Evolutionary conservation across 352 stramenopile genomes (phyloP), one percentile per base, ranked within the genome.

Genomic region (Phytophthora cryptogea): DNA sequence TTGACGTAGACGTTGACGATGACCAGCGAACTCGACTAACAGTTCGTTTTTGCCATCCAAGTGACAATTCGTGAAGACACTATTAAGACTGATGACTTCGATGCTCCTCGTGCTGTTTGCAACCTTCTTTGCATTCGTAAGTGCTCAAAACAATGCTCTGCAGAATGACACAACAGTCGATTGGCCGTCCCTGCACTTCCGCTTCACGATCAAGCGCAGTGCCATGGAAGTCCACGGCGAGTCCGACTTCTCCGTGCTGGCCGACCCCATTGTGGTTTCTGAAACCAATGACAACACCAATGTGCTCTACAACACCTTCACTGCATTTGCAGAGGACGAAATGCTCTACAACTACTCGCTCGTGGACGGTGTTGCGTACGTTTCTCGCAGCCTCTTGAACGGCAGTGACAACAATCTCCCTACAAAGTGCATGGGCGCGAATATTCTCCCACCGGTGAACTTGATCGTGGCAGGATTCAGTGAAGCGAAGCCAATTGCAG

Each of bases 271-370:
- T 9, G 45, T 70, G 28, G 42, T 33, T 5, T 51, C 48, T 16
- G 8, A 23, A 26, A 13, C 23, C 10, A 36, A 6, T 14, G 30
- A 60, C 16, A 36, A 30, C 41, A 55, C 23, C n/a, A 54, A 44
- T 13, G 68, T 83, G 28, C 40, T 74, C 16, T 83, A 75, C 46
- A 41, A 80, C 35, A 59, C 37, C 14, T 66, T 74, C 45, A 49
- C 67, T 5, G 36, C 47, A 3, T 68, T 71, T 35, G 17, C 14
- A 26, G 68, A 74, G 51, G 51, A 59, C 20, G 36, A 55, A 16
- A 66, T 50, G 10, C 13, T 57, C 4, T 65, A 63, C 36, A 69
- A 63, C 5, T 78, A 80, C 46, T 54, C 39, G 13, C 49, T 78
- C 3, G 52, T 80, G 10, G 20, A 74, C 35, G 57, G 70, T 26